These are phyloP conservation scores for Thraustotheca clavata DNA, from an alignment of 352 stramenopile genomes.

Conservation along the genomic window DNA sequence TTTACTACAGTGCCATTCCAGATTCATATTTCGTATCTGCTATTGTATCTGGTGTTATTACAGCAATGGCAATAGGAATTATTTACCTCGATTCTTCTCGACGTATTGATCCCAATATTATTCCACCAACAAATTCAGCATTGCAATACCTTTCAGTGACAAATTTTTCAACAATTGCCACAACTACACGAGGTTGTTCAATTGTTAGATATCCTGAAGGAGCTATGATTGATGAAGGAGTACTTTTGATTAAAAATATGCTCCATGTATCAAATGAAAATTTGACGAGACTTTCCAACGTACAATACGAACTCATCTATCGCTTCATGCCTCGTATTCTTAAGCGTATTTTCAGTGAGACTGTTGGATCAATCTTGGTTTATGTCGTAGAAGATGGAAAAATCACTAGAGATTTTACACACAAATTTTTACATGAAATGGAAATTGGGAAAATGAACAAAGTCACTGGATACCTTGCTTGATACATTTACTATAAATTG, in stretches of 20 bases:
- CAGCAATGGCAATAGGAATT: constrained; percentile 9
- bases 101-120: not conserved
- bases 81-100: not conserved
- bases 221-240: constrained; percentile 18
- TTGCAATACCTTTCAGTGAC: constrained; percentile 17
- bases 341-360: constrained; percentile 16
- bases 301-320: constrained; percentile 25
- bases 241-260: constrained; percentile 27
- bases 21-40: constrained; percentile 22
- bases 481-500: not conserved
- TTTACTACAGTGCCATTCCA: constrained; percentile 11
- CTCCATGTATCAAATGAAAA: constrained; percentile 20
- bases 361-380: constrained; percentile 21
- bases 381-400: constrained; percentile 14
- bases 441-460: constrained; percentile 1
- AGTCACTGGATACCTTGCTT: not conserved
- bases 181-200: constrained; percentile 7
- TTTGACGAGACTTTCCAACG: constrained; percentile 19
- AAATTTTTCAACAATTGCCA: not conserved
- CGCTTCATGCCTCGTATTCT: constrained; percentile 16
- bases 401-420: constrained; percentile 16
- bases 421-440: constrained; percentile 28
- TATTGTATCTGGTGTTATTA: constrained; percentile 7
- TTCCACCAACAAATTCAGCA: constrained; percentile 11
- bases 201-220: constrained; percentile 2